These are phyloP conservation scores for Phytopythium mirpurense DNA, from an alignment of 352 stramenopile species.

Conservation along the genomic window DNA sequence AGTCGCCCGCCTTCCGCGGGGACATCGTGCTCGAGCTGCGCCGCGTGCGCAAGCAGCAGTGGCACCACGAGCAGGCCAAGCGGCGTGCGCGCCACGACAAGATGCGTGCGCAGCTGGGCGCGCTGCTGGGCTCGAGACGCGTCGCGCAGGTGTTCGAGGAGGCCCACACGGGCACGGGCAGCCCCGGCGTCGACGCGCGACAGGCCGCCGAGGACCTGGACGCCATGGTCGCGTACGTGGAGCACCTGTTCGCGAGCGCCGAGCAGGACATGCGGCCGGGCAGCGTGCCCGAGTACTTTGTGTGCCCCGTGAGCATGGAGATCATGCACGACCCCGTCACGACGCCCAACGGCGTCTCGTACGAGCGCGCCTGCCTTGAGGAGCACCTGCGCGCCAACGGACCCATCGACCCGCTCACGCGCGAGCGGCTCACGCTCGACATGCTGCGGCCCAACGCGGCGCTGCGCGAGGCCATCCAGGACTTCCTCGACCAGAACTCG, in stretches of 20 bases:
- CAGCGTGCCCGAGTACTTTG: conserved; percentile 71
- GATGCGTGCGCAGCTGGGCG: conserved; percentile 31
- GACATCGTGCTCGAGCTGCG: conserved; percentile 59
- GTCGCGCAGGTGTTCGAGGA: conserved; percentile 21
- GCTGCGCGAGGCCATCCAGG: conserved; percentile 63
- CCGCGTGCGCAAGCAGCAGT: conserved; percentile 61
- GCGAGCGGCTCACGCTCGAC: conserved; percentile 51
- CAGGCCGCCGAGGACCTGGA: conserved; percentile 26
- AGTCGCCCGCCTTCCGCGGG: conserved; percentile 41
- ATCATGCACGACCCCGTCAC: conserved; percentile 75
- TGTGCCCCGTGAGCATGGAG: conserved; percentile 82
- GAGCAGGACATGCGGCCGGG: conserved; percentile 45
- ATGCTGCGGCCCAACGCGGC: conserved; percentile 72
- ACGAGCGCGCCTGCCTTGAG: conserved; percentile 64
- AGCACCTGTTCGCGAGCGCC: conserved; percentile 38
- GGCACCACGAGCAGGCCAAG: conserved; percentile 37
- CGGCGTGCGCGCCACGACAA: conserved; percentile 34
- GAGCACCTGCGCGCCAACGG: conserved; percentile 64
- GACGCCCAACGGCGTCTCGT: conserved; percentile 78
- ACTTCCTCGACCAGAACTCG: conserved; percentile 66
- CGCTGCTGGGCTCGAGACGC: conserved; percentile 26
- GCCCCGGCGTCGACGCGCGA: background rate
- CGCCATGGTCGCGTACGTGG: conserved; percentile 55
- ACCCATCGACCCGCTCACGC: conserved; percentile 64
- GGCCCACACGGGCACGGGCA: conserved; percentile 1